Evolutionary conservation across 495 filamentous ascomycete genomes (phyloP).

Genomic region (Podospora australis): DNA sequence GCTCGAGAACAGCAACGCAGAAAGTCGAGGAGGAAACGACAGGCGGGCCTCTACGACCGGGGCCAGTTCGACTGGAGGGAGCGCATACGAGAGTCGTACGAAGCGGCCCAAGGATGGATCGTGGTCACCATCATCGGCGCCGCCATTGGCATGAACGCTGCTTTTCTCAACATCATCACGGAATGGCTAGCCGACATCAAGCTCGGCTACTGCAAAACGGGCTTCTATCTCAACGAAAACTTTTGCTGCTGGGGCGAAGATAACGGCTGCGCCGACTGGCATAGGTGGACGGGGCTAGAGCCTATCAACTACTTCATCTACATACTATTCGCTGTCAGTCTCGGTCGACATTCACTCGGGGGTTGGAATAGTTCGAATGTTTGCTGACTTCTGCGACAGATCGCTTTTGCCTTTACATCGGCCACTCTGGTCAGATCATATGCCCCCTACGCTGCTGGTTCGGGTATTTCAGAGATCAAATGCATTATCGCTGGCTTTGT

Average conservation of each 20-base stretch:
- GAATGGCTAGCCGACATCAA: conserved; percentile 98
- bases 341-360: neutral
- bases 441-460: conserved; percentile 94
- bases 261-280: conserved; percentile 84
- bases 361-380: neutral
- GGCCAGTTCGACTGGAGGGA: conserved; percentile 74
- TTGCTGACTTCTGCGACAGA: conserved; percentile 39
- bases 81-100: conserved; percentile 79
- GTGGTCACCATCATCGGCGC: conserved; percentile 91
- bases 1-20: conserved; percentile 80
- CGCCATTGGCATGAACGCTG: conserved; percentile 89
- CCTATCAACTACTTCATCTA: conserved; percentile 83
- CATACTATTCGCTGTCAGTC: conserved; percentile 74
- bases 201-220: conserved; percentile 85
- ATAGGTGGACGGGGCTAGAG: conserved; percentile 73
- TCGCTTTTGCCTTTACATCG: conserved; percentile 72
- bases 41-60: conserved; percentile 67
- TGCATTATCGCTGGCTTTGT: conserved; percentile 99
- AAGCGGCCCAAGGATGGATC: conserved; percentile 96
- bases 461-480: conserved; percentile 98
- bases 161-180: conserved; percentile 89
- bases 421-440: conserved; percentile 86
- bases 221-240: conserved; percentile 94
- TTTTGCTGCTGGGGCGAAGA: conserved; percentile 99
- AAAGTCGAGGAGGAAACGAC: conserved; percentile 65